Evolutionary conservation across 2,329 filamentous ascomycete genomes (phyloP).

Genomic region (Chaetomium sp.): DNA sequence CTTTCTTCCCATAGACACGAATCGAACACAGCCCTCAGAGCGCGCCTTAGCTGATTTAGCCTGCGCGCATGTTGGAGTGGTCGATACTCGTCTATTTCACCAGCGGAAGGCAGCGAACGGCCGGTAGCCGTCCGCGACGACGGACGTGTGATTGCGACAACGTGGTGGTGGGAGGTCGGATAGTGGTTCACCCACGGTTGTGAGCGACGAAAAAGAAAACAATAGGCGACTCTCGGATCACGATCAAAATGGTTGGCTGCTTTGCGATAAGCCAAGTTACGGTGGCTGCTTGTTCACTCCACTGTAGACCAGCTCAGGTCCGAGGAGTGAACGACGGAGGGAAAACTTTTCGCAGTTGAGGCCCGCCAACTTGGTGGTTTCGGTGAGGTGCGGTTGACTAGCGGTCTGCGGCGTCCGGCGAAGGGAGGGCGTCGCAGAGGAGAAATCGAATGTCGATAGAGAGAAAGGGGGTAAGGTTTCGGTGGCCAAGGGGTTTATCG

Average conservation of each 20-base stretch:
- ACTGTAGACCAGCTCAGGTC: conserved; percentile 87
- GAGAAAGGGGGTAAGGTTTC: neutral
- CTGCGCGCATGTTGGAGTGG: conserved; percentile 24
- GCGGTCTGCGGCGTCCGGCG: conserved; percentile 3
- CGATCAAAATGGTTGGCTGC: conserved; percentile 12
- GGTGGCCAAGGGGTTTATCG: too few relatives aligned
- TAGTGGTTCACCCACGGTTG: conserved; percentile 6
- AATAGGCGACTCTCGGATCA: neutral
- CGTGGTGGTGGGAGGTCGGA: conserved; percentile 5
- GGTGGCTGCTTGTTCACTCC: conserved; percentile 97
- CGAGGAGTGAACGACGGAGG: conserved; percentile 81
- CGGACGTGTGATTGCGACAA: conserved; percentile 13
- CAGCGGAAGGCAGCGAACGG: conserved; percentile 31
- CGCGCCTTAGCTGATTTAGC: conserved; percentile 21
- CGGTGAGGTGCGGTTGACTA: conserved; percentile 3
- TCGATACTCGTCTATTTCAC: conserved; percentile 17
- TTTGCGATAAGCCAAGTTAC: conserved; percentile 58
- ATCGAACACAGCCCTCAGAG: conserved; percentile 18
- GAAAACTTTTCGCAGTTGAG: conserved; percentile 56
- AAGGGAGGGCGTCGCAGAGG: conserved; percentile 1
- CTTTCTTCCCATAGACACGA: conserved; percentile 5
- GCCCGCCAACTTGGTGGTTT: conserved; percentile 35
- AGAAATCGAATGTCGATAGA: neutral
- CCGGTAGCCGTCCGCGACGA: conserved; percentile 29
- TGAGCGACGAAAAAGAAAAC: neutral